These are phyloP conservation scores for Lagerstroemia speciosa DNA, from an alignment of 345 rosid species.

Conservation along the genomic window DNA sequence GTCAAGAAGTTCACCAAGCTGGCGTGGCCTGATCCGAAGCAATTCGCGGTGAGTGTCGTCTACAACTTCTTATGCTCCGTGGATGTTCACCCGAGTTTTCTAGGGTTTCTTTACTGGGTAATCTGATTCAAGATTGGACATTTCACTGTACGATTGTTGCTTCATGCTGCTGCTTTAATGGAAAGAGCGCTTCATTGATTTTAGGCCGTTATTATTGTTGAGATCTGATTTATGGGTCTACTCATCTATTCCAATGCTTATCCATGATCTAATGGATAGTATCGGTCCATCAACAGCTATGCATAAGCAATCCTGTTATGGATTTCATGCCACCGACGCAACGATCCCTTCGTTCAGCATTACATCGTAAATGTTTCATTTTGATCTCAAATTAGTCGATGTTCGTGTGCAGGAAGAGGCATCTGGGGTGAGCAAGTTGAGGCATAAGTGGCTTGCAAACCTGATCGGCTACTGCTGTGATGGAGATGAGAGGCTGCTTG, in stretches of 20 bases:
- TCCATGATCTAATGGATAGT: no score
- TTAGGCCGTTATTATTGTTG: not conserved
- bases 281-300: no score
- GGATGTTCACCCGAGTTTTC: no score
- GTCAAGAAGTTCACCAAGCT: conserved; percentile 61
- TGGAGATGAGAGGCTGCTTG: conserved; percentile 87
- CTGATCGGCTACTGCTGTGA: conserved; percentile 92
- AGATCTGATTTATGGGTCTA: not conserved
- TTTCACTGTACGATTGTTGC: no score
- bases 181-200: not conserved
- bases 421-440: conserved; percentile 60
- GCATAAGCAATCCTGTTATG: not conserved
- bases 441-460: conserved; percentile 64
- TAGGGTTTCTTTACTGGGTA: not conserved
- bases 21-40: conserved; percentile 90
- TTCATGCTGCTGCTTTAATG: not conserved
- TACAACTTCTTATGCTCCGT: not conserved
- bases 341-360: not conserved
- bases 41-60: conserved; percentile 48
- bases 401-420: conserved; percentile 57
- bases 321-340: not conserved
- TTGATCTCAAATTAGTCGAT: not conserved
- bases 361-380: no score
- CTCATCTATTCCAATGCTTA: not conserved
- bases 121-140: no score